These are phyloP conservation scores for Haplosporangium sp. DNA, from an alignment of 371 early-diverging fungal species.

Conservation along the genomic window DNA sequence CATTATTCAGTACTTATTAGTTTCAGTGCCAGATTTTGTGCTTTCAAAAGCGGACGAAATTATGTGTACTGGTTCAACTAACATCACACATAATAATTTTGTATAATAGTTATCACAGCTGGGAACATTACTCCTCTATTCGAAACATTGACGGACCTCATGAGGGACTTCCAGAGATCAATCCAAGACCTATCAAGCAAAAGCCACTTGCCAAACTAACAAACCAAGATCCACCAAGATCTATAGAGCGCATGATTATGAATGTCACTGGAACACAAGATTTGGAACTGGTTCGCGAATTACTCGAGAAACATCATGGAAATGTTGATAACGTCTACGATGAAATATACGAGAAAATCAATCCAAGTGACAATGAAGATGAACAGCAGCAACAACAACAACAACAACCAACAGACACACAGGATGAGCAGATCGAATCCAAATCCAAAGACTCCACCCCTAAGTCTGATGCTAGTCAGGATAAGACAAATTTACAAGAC, in stretches of 20 bases:
- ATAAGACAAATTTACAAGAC: background rate
- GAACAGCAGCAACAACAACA: background rate
- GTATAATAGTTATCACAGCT: slow-evolving; percentile 73
- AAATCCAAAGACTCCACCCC: background rate
- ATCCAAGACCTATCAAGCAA: slow-evolving; percentile 39
- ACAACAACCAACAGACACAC: background rate
- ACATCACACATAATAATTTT: background rate
- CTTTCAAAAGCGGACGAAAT: no score
- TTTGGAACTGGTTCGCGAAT: slow-evolving; percentile 60
- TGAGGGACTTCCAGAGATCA: slow-evolving; percentile 72
- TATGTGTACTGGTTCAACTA: no score
- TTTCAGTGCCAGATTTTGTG: no score
- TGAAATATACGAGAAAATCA: slow-evolving; percentile 59
- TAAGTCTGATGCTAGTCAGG: background rate
- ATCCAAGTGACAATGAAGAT: slow-evolving; percentile 17
- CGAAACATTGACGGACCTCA: slow-evolving; percentile 74
- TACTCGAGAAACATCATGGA: slow-evolving; percentile 62
- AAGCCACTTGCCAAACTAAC: slow-evolving; percentile 35
- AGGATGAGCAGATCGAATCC: no score
- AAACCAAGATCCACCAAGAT: slow-evolving; percentile 30
- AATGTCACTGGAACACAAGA: slow-evolving; percentile 45
- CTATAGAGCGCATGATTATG: slow-evolving; percentile 42
- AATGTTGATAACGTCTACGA: slow-evolving; percentile 70
- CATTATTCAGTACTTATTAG: no score
- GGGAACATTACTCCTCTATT: slow-evolving; percentile 90